phyloP scores from a whole-genome alignment of 495 filamentous ascomycete genomes.

The Podospora fimiseda region DNA sequence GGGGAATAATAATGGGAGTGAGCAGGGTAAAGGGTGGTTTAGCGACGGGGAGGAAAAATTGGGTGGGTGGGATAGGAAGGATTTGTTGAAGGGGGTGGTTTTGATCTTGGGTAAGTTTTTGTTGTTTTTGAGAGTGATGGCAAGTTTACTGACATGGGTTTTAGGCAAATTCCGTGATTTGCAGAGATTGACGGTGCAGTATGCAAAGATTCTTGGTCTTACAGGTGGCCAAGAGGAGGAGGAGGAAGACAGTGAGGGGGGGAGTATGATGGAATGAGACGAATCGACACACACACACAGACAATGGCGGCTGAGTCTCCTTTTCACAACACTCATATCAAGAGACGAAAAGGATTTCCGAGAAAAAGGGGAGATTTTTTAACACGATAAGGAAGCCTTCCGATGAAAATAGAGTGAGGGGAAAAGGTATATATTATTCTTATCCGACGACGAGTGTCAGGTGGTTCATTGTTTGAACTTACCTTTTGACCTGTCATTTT shows the following conservation, averaged over 20 bases:
- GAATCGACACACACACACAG: background rate
- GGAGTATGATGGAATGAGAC: slow-evolving; percentile 15
- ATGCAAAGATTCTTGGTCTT: slow-evolving; percentile 66
- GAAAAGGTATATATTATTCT: background rate
- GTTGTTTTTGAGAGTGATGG: background rate
- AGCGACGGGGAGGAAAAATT: slow-evolving; percentile 55
- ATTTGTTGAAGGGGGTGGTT: slow-evolving; percentile 81
- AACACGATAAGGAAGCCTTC: background rate
- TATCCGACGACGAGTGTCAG: background rate
- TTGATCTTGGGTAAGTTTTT: slow-evolving; percentile 78
- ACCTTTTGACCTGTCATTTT: background rate
- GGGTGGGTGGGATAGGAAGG: slow-evolving; percentile 83
- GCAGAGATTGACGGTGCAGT: slow-evolving; percentile 85
- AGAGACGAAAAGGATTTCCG: background rate
- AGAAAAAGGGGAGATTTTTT: background rate
- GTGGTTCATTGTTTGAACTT: background rate
- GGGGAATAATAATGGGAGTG: slow-evolving; percentile 21
- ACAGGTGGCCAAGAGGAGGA: slow-evolving; percentile 50
- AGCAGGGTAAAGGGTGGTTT: slow-evolving; percentile 47
- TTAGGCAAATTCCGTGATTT: slow-evolving; percentile 89
- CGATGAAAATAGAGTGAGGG: background rate
- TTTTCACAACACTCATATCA: too few species aligned
- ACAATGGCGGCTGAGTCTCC: too few species aligned
- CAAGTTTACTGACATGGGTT: slow-evolving; percentile 9
- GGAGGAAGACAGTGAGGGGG: slow-evolving; percentile 29